Evolutionary conservation across 176 grass and related monocot species (phyloP), one percentile per base, ranked within the genome.

Genomic region (Oryza meyeriana): DNA sequence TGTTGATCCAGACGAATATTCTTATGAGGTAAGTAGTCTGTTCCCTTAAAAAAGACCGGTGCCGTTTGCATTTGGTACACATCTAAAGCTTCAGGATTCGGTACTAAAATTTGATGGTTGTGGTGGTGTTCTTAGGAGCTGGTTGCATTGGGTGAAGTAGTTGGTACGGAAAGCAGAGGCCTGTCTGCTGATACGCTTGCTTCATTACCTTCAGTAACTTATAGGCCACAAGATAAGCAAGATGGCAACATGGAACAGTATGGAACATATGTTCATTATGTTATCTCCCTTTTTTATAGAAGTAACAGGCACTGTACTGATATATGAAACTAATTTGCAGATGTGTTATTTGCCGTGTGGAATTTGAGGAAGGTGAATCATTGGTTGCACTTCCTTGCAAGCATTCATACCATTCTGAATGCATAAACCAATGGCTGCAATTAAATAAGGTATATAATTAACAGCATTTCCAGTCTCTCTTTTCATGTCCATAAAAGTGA

Each of bases 351-450:
- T 99, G 96, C 22, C 93, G 93, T 50, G 87, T 99, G 76, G 96
- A 99, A 72, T 95, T 93, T 77, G 89, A 99, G 58, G 89, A 94
- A 69, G 93, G 91, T 14, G 93, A 95, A 78, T 87, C 85, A n/a
- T 86, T 99, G 74, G 87, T 94, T 65, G 81, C 88, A 35, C 93
- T 99, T 70, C 87, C 93, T 70, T 99, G 96, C 91, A 95, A 95
- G 24, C 96, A 95, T 83, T 77, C 88, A 16, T 99, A 99, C 57
- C 96, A 95, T 82, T 81, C 85, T 44, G 96, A 94, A 30, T 99
- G 96, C 87, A 99, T 99, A 77, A 88, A 93, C 87, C 92, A 95
- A 74, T 99, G 96, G 96, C 93, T 95, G 55, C 90, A 95, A 59
- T 83, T 92, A 70, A 99, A 99, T 77, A 99, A 95, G 96, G 96